Evolutionary conservation across 2,329 filamentous ascomycete genomes (phyloP), one percentile per base, ranked within the genome.

Genomic region (Tolypocladium capitatum): DNA sequence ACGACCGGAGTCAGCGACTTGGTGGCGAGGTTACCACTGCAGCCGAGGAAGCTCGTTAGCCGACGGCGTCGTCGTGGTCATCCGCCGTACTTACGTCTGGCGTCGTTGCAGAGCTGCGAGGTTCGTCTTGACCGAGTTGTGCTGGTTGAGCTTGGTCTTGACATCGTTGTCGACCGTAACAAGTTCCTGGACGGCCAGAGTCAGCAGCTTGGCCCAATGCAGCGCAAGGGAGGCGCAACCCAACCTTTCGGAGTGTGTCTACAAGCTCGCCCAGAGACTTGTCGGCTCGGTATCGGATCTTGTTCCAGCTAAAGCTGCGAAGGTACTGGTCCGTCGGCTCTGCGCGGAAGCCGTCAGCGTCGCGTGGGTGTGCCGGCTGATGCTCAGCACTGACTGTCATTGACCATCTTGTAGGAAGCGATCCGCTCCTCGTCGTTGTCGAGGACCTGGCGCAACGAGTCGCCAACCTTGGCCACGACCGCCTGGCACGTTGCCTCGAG

Each of bases 321-420:
- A 98, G 72, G 63, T 97, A 98, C 63, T 91, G 84, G 58, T 96
- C 91, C 51, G 91, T 89, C n/a, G 92, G 90, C 67, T 94, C 91
- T 97, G 63, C 3, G 49, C 51, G 30, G 45, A 46, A 9, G 53
- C 52, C 35, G 55, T 65, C 55, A 66, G 58, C 47, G 46, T 46
- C 33, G 28, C 31, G 20, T n/a, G n/a, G 14, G 28, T 5, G 14
- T 7, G 18, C 27, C 20, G 20, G 38, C 3, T 7, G 31, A 21
- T 14, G 20, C 34, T 49, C 51, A 32, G 42, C 45, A 58, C 85
- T 65, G 71, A 94, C 89, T 94, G 63, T 96, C 88, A 63, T 94
- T 94, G 64, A 96, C 90, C 60, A 83, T 85, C 75, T 94, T 94
- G 70, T 94, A 88, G 66, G 89, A 80, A 46, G 82, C 77, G 50